Evolutionary conservation across 495 filamentous ascomycete species (phyloP), one percentile per base, ranked within the genome.

Genomic region (Neurospora tetraspora): DNA sequence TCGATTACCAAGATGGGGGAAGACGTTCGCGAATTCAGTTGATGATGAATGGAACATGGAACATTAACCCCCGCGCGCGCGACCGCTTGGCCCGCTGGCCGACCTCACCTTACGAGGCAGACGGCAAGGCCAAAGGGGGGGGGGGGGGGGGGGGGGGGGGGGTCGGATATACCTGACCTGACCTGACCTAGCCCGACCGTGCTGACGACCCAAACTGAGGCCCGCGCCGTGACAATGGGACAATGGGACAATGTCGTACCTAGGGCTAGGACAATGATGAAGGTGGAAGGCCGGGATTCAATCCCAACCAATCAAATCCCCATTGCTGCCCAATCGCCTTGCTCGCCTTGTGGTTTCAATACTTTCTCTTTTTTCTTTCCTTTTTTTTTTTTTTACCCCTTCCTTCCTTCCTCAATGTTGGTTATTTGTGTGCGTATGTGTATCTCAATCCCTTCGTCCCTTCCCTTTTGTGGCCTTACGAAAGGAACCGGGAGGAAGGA

Each of bases 271-370:
- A 12, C 7, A 20, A n/a, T 4, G 3, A 20, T n/a, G 10, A 20
- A 3, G 53, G 0, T 18, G 23, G 53, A 65, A 34, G 47, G 27
- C 27, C 20, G 47, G 20, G 23, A 69, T 45, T 18, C 74, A 42
- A 36, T 68, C 38, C 16, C 38, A 75, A 8, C 74, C 74, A 75
- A 71, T 42, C 71, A 68, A 68, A 18, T 34, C 27, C 43, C 34
- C 40, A 42, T 75, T 70, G 74, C 72, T 75, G 74, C 74, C 74
- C 72, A 75, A 75, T 75, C 72, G 72, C 74, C 61, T 71, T 70
- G 70, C 53, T 65, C 27, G 53, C 27, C 27, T 65, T 9, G 14
- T 31, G 27, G 14, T 31, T 27, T 59, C 47, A 11, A 27, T 14
- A 31, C 11, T 7, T 59, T 53, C 20, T 47, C 7, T 40, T 43